phyloP scores from a whole-genome alignment of 257 asterid species.

The Gentiana dahurica region DNA sequence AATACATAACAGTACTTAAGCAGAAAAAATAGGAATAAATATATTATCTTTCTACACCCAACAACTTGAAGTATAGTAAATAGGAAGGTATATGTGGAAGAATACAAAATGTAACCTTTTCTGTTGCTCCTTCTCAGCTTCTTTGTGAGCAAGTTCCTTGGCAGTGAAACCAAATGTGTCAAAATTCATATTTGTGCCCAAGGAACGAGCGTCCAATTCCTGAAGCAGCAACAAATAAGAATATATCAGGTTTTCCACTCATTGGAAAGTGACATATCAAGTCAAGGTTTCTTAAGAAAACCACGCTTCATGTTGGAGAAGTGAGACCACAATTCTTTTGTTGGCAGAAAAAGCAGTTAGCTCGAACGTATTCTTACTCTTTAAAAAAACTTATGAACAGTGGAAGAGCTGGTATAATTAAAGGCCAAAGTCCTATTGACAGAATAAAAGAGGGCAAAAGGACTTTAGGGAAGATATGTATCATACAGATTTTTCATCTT shows the following conservation, averaged over 20 bases:
- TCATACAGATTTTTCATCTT: slow-evolving; percentile 81
- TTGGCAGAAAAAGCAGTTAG: too few species aligned
- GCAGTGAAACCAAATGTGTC: slow-evolving; percentile 91
- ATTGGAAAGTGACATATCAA: background rate
- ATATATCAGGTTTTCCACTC: background rate
- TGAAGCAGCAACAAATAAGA: slow-evolving; percentile 20
- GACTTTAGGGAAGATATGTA: slow-evolving; percentile 11
- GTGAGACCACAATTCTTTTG: background rate
- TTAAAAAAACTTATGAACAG: slow-evolving; percentile 2
- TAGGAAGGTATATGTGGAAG: too few species aligned
- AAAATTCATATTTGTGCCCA: slow-evolving; percentile 62
- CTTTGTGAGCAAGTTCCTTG: slow-evolving; percentile 71
- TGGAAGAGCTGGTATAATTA: too few species aligned
- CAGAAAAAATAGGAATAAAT: too few species aligned
- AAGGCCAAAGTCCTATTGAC: too few species aligned
- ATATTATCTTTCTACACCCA: too few species aligned
- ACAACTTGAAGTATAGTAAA: too few species aligned
- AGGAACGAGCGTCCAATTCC: slow-evolving; percentile 71
- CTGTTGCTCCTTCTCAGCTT: slow-evolving; percentile 68
- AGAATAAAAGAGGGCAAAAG: too few species aligned
- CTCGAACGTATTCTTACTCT: too few species aligned
- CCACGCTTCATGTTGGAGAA: too few species aligned
- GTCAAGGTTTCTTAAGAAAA: too few species aligned
- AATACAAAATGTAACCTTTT: slow-evolving; percentile 40
- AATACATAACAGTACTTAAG: too few species aligned